Base-by-base conservation (phyloP, 2,329 filamentous ascomycete genomes). In the Daldinia sp. region DNA sequence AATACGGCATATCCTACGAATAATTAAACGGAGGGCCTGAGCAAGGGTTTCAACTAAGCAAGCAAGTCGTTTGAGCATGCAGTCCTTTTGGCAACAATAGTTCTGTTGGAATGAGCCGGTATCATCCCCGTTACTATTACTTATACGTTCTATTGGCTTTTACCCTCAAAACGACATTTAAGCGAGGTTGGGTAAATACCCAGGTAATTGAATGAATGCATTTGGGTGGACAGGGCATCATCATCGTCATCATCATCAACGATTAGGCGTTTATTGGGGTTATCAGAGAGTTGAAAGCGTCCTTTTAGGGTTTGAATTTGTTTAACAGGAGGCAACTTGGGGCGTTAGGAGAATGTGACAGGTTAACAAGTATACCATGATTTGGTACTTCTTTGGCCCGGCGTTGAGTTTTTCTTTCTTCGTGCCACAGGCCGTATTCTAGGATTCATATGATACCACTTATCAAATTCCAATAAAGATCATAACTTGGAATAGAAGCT, bases 181-280 rank as follows among this genome's bases (percentile, higher is more conserved):
- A 59, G 69, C 35, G 60, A 26, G 56, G 62, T 42, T 62, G 63
- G 69, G 44, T 51, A 46, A 53, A 20, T 33, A 60, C 33, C 28
- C 26, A 26, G 33, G 9, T 13, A 26, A 18, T 56, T 6, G 42
- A 9, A 37, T 58, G 18, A 30, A 60, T 65, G 64, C 62, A 70
- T 69, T 63, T 58, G 64, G 67, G 64, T 62, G 67, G 64, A 61
- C 60, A 51, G 39, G 37, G 64, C 55, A 71, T 63, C 61, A 44
- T 67, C 65, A 37, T 54, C 10, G 39, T 55, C 15, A 39, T 54
- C 13, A 28, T 41, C 4, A 42, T 56, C 37, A 42, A 68, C 68
- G 56, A n/a, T 62, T 60, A 63, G 68, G 68, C 66, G 65, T 60
- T 58, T 60, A 68, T 68, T 51, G 58, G 66, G 61, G 60, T 67